Percentiles rank a stretch among this genome's conserved stretches.
Evolutionary conservation across 73 alveolate genomes (phyloP).

Genomic region (Effrenium voratum): DNA sequence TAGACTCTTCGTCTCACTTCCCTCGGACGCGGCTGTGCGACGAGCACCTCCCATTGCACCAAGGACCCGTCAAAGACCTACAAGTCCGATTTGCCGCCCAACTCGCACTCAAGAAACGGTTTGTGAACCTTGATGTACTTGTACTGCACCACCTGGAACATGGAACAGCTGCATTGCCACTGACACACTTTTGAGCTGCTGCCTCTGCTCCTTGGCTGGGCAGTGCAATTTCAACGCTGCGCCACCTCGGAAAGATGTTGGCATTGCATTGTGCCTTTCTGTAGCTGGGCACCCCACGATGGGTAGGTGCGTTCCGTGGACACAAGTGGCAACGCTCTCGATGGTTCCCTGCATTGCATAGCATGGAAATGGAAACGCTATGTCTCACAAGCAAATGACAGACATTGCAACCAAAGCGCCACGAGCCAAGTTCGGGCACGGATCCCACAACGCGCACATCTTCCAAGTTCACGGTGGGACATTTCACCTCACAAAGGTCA

Average conservation of each 20-base stretch:
- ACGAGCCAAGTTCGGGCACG: constrained; percentile 67
- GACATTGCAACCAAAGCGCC: constrained; percentile 1
- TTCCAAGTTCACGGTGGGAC: constrained; percentile 70
- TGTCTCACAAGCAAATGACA: not conserved
- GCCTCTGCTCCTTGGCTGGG: constrained; percentile 71
- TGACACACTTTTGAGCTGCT: not conserved
- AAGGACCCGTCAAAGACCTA: constrained; percentile 76
- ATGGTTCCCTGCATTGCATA: constrained; percentile 37
- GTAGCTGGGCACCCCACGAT: not conserved
- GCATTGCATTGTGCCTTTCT: not conserved
- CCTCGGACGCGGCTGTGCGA: not conserved
- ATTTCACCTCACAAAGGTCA: not conserved
- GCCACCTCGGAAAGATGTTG: constrained; percentile 3
- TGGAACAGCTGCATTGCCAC: not conserved
- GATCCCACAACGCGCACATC: constrained; percentile 78
- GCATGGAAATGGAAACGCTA: not conserved
- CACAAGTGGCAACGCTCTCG: constrained; percentile 48
- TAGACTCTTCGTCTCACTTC: no score
- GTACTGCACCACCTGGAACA: constrained; percentile 68
- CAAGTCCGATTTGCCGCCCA: not conserved
- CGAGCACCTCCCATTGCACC: constrained; percentile 74
- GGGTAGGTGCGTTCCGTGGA: constrained; percentile 58
- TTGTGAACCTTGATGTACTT: constrained; percentile 48
- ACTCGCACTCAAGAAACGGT: not conserved
- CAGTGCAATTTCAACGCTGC: constrained; percentile 38